Evolutionary conservation across 2,329 filamentous ascomycete genomes (phyloP), one percentile per base, ranked within the genome.

Genomic region (Mollisiaceae sp.): DNA sequence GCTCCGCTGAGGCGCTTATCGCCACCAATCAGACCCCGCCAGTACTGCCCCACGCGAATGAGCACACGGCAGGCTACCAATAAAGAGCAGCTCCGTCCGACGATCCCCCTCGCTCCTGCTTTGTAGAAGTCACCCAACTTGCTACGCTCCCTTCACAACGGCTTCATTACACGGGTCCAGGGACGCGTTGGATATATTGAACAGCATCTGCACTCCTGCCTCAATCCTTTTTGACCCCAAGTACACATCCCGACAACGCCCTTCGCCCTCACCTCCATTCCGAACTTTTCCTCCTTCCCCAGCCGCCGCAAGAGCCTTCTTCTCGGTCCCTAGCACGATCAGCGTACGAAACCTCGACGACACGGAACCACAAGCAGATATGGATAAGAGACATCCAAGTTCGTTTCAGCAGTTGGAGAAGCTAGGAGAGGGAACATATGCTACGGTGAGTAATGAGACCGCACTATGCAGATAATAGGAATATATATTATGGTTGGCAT

Each of bases 351-450:
- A 72, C 38, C 73, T 77, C 41, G 72, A 72, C 50, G 64, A 68
- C 5, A 72, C 74, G 57, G 63, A 64, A 52, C 62, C 64, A 20
- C 59, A 64, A 57, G 59, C 66, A 63, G 67, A 64, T 5, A 98
- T 98, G 94, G 94, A 97, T 80, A 92, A 96, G 79, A 85, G 91
- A 75, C 93, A 97, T 76, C 94, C 94, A 47, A 76, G 74, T 82
- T 98, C 94, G 68, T 99, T 99, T 84, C 94, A 98, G 86, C 95
- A 98, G 88, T 87, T 98, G 78, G 95, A 99, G 81, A 99, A 94
- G 91, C 86, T 99, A 71, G 95, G 95, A 75, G 95, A 99, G 83
- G 95, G 95, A 67, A 99, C 95, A 38, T 99, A 99, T 87, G 95
- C 95, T 39, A 99, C 95, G 39, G 95, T 97, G 84, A 67, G 74